Conservation (phyloP, 345 rosid species). For the Xanthoceras sorbifolium region DNA sequence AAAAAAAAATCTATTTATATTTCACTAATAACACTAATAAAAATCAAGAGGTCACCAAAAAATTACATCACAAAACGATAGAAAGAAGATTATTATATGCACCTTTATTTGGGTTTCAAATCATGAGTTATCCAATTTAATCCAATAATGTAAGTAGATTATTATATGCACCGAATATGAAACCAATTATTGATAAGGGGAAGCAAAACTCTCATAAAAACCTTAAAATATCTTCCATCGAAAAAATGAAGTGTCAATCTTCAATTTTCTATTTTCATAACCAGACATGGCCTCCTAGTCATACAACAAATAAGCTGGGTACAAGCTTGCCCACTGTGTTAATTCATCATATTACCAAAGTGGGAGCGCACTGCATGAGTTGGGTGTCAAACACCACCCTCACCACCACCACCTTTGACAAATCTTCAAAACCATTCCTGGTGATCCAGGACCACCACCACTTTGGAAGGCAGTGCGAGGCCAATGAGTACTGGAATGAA, state of each 20-base stretch:
- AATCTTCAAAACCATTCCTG: background rate
- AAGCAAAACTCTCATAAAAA: background rate
- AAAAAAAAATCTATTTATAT: too few relatives aligned
- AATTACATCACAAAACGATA: too few relatives aligned
- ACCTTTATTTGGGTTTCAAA: too few relatives aligned
- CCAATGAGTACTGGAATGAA: background rate
- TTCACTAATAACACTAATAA: too few relatives aligned
- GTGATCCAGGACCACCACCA: slow-evolving; percentile 6
- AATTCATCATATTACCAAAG: background rate
- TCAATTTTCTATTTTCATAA: background rate
- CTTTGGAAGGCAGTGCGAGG: slow-evolving; percentile 7
- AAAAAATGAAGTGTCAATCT: background rate
- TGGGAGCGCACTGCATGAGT: background rate
- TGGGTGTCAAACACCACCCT: slow-evolving; percentile 1
- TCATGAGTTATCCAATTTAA: too few relatives aligned
- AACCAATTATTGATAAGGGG: background rate
- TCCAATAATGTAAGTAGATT: too few relatives aligned
- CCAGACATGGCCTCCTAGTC: background rate
- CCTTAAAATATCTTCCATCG: background rate
- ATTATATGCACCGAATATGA: too few relatives aligned
- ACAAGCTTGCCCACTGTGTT: background rate
- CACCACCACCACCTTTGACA: background rate
- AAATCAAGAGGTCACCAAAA: background rate
- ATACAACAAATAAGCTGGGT: background rate
- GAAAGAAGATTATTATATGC: too few relatives aligned